Evolutionary conservation across 495 filamentous ascomycete species (phyloP).

Genomic region (Aspergillus indologenus): DNA sequence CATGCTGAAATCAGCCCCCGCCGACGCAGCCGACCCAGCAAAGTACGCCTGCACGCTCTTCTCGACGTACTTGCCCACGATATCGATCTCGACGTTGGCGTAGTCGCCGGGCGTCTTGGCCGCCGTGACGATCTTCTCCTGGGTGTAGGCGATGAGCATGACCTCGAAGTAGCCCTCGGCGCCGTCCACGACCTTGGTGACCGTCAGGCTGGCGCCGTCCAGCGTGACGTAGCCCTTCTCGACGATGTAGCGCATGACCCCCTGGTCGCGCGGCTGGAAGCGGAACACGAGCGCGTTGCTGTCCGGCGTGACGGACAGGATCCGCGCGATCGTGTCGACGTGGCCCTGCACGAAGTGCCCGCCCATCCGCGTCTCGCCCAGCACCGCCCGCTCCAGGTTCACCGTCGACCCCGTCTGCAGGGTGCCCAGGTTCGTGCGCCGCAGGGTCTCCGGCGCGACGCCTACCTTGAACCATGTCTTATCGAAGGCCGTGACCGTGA

Average conservation of each 20-base stretch:
- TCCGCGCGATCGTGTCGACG: conserved; percentile 81
- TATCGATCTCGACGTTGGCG: conserved; percentile 97
- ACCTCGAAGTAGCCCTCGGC: conserved; percentile 88
- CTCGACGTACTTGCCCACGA: conserved; percentile 98
- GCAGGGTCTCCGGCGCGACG: conserved; percentile 93
- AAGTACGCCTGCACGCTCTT: conserved; percentile 72
- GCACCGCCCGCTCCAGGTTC: conserved; percentile 92
- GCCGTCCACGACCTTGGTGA: conserved; percentile 74
- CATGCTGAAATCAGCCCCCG: conserved; percentile 56
- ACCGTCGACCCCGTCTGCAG: conserved; percentile 58
- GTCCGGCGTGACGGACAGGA: conserved; percentile 67
- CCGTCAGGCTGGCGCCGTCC: conserved; percentile 94
- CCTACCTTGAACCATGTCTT: conserved; percentile 80
- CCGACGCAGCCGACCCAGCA: conserved; percentile 36
- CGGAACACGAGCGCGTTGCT: conserved; percentile 84
- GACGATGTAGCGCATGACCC: conserved; percentile 78
- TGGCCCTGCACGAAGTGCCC: conserved; percentile 80
- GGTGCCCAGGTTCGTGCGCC: conserved; percentile 86
- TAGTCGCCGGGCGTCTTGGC: conserved; percentile 76
- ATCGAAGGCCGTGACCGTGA: conserved; percentile 84
- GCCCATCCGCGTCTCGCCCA: conserved; percentile 81
- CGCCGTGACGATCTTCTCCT: conserved; percentile 84
- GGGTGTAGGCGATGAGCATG: conserved; percentile 98
- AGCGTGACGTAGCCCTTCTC: conserved; percentile 96
- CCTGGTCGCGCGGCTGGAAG: conserved; percentile 64